A percentile compares a stretch with the other conserved stretches of the same genome.
These are phyloP conservation scores for Trypanosoma lewisi DNA, from an alignment of 208 protist species.

Conservation along the genomic window DNA sequence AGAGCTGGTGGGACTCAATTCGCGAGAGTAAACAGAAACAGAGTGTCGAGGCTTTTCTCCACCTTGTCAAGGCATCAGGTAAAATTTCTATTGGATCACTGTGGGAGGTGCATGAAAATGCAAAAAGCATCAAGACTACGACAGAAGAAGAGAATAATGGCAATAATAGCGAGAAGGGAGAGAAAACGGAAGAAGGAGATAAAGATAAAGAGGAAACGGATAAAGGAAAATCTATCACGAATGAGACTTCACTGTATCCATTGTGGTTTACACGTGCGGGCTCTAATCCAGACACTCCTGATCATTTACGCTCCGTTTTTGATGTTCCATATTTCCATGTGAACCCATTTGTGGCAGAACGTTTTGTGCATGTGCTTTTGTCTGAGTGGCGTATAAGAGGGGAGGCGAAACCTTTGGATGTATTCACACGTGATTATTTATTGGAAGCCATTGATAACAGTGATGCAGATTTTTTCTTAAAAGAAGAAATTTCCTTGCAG, in stretches of 20 bases:
- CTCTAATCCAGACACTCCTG: constrained; percentile 32
- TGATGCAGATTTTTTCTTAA: neutral
- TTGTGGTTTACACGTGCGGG: constrained; percentile 45
- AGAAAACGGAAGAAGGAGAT: too few species aligned
- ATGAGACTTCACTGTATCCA: neutral
- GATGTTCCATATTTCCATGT: constrained; percentile 36
- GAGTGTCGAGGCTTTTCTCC: neutral
- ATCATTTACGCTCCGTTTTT: constrained; percentile 41
- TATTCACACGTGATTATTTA: constrained; percentile 18
- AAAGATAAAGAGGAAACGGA: too few species aligned
- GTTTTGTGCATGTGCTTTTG: constrained; percentile 56
- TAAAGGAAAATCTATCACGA: neutral
- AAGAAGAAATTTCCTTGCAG: neutral
- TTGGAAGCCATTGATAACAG: neutral
- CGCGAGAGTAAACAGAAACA: neutral
- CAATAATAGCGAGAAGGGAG: neutral
- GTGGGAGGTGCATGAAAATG: neutral
- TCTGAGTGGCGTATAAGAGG: constrained; percentile 34
- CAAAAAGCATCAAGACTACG: neutral
- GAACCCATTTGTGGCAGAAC: constrained; percentile 66
- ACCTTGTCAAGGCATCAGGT: neutral
- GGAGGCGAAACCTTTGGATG: constrained; percentile 9
- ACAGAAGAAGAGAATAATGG: neutral
- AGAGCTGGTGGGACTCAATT: neutral
- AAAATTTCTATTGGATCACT: neutral